Evolutionary conservation across 2,329 filamentous ascomycete species (phyloP), one percentile per base, ranked within the genome.

Genomic region (Aspergillus arachidicola): DNA sequence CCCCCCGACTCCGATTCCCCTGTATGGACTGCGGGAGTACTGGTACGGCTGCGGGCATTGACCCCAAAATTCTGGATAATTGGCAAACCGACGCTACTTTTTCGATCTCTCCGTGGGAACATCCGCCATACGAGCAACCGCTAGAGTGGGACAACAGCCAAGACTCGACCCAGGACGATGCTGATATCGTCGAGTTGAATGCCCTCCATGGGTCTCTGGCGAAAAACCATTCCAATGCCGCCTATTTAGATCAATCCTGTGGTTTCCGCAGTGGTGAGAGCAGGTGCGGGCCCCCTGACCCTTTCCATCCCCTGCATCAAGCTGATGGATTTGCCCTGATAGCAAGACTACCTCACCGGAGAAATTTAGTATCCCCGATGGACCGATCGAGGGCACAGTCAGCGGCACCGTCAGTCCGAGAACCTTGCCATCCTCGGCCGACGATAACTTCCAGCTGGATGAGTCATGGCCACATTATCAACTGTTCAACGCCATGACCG

Each of bases 51-150:
- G 72, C 76, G 76, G 76, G 76, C 72, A 75, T 79, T 58, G 76
- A 79, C 76, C 75, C 77, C 74, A 79, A 78, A 69, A 78, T 78
- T 53, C 71, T 79, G 60, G 75, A 77, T 64, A 75, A 73, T 59
- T 79, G 77, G 75, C 76, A 78, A 72, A 72, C 74, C n/a, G 74
- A 76, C 58, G 65, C 71, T 60, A 67, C 68, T 28, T 77, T 76
- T 66, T 73, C 76, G 4, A 69, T 76, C 61, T 64, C 72, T 6
- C 73, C 75, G 50, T 79, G 76, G 76, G 75, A 78, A 59, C 74
- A 74, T 41, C 51, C 72, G n/a, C 67, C 64, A 36, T 76, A 76
- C 67, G 75, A 79, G 14, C 75, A 76, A 64, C 71, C 72, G 23
- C 70, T 74, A 46, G 77, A 79, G 68, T 75, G 76, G 74, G 76